A percentile compares a stretch with the other conserved stretches of the same genome.
Evolutionary conservation across 176 grass and related monocot species (phyloP).

Genomic region (sorghum (Sorghum bicolor)): DNA sequence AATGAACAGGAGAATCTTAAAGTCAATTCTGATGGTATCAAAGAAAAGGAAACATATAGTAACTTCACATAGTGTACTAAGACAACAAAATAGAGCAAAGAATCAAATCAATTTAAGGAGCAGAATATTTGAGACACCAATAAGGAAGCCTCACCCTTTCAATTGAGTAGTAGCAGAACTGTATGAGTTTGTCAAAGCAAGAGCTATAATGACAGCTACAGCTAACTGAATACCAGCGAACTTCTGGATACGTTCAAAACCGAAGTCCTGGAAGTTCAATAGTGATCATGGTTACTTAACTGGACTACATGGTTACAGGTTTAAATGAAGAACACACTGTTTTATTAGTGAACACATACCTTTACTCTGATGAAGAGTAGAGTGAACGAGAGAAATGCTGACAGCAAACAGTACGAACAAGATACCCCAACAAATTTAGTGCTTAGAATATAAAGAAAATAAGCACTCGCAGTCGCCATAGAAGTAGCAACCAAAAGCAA

Average conservation of each 20-base stretch:
- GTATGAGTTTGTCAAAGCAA: slow-evolving; percentile 76
- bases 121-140: background rate
- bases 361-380: slow-evolving; percentile 81
- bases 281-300: slow-evolving; percentile 1
- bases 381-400: slow-evolving; percentile 78
- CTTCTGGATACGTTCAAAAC: slow-evolving; percentile 70
- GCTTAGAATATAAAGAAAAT: slow-evolving; percentile 84
- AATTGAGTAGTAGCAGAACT: slow-evolving; percentile 47
- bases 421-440: slow-evolving; percentile 80
- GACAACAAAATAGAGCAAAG: background rate
- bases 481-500: slow-evolving; percentile 75
- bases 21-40: background rate
- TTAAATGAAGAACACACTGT: background rate
- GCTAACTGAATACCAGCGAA: slow-evolving; percentile 67
- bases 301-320: background rate
- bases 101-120: slow-evolving; percentile 1
- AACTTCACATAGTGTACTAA: slow-evolving; percentile 1
- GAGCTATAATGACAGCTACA: slow-evolving; percentile 61
- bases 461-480: slow-evolving; percentile 83
- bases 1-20: background rate
- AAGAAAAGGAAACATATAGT: background rate
- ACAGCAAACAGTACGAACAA: slow-evolving; percentile 75
- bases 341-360: slow-evolving; percentile 36
- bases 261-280: slow-evolving; percentile 52
- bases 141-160: slow-evolving; percentile 49